Base-by-base conservation (phyloP, 495 filamentous ascomycete genomes). In the Penicillium goetzii region DNA sequence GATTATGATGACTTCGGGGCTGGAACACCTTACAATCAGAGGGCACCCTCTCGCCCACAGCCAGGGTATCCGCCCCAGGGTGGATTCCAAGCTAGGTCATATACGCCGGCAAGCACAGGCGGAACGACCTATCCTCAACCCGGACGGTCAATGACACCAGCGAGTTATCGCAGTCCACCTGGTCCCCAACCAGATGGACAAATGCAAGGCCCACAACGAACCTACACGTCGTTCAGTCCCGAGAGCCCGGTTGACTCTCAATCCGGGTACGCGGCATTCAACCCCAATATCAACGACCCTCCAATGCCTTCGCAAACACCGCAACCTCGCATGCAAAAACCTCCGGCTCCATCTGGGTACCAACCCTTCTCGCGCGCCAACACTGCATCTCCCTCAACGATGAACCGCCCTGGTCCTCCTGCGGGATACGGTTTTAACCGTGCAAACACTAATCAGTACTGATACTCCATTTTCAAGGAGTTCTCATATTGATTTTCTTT, bases 371-470 rank as follows among this genome's bases (percentile, higher is more conserved):
- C 50, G 9, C 71, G 71, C 14, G 68, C 71, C 3, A 63, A 73
- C 28, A 73, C 71, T 2, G 62, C 59, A 4, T 73, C 71, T 8
- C 64, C 71, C 6, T 65, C 66, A 0, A 58, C 59, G 4, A 72
- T 72, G 64, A 62, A 69, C 50, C 71, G 71, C 4, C 59, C 64
- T 36, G 68, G 66, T 21, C 64, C 68, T 21, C 70, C 71, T n/a
- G 61, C 59, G 2, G 68, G 66, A 26, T 60, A 73, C 34, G 59
- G 57, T 1, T 67, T 73, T 49, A 69, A 65, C 23, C 71, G 71
- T 17, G 57, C 71, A 32, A 63, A 73, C 30, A 73, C 71, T 9
- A 60, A 72, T 33, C 71, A 67, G 53, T 72, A 64, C 30, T 73
- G 58, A 73, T 10, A 12, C 30, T 45, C 1, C 23, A 8, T 30